Percentiles rank a stretch among this genome's conserved stretches.
phyloP scores from a whole-genome alignment of 2,329 filamentous ascomycete genomes.

The Monosporascus sp. region DNA sequence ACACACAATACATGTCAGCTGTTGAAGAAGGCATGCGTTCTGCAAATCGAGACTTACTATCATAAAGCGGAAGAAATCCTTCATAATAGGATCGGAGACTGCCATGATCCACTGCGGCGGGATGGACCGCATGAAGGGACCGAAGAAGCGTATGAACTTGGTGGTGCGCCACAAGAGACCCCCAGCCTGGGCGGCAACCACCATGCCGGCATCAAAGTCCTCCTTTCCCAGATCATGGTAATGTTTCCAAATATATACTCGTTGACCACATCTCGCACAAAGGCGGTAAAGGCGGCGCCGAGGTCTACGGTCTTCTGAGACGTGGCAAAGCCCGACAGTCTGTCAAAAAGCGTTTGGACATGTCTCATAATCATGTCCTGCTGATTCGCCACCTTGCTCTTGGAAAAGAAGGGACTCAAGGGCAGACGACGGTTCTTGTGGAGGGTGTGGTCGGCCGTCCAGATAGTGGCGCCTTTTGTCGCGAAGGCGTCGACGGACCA shows the following conservation, averaged over 20 bases:
- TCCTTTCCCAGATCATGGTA: slow-evolving; percentile 9
- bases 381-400: slow-evolving; percentile 8
- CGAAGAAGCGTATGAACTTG: slow-evolving; percentile 13
- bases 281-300: slow-evolving; percentile 8
- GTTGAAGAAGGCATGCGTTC: background rate
- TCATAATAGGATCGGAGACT: slow-evolving; percentile 9
- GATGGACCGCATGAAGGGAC: slow-evolving; percentile 9
- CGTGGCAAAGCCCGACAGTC: slow-evolving; percentile 3
- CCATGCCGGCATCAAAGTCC: slow-evolving; percentile 1
- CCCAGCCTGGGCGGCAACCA: slow-evolving; percentile 2
- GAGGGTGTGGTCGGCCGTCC: slow-evolving; percentile 8
- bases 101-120: slow-evolving; percentile 11
- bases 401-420: slow-evolving; percentile 17
- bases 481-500: slow-evolving; percentile 9
- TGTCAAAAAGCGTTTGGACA: slow-evolving; percentile 4
- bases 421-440: slow-evolving; percentile 15
- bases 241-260: slow-evolving; percentile 10
- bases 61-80: slow-evolving; percentile 11
- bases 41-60: slow-evolving; percentile 7
- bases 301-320: slow-evolving; percentile 6
- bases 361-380: slow-evolving; percentile 9
- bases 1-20: slow-evolving; percentile 2
- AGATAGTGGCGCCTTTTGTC: slow-evolving; percentile 8
- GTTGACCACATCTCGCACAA: slow-evolving; percentile 7
- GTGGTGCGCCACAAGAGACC: slow-evolving; percentile 12